These are phyloP conservation scores for Trichothecium sympodiale DNA, from an alignment of 2,329 filamentous ascomycete species.

Conservation along the genomic window DNA sequence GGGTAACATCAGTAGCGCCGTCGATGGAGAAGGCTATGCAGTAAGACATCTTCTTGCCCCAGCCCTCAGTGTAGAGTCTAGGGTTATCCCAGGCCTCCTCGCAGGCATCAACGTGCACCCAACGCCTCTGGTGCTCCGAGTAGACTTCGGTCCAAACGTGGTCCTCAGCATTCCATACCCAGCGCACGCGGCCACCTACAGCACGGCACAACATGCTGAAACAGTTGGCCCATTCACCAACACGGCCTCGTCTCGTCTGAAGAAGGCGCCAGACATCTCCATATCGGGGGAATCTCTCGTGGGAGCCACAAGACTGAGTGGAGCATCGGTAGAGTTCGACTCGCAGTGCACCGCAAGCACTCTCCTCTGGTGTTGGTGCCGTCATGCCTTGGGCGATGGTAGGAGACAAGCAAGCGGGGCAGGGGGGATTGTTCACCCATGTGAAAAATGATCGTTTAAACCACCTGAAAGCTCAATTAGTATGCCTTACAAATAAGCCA, in stretches of 20 bases:
- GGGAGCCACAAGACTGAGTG: constrained; percentile 59
- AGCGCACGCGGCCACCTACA: constrained; percentile 79
- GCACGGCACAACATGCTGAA: constrained; percentile 97
- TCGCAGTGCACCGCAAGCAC: constrained; percentile 71
- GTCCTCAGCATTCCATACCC: constrained; percentile 98
- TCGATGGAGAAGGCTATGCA: constrained; percentile 95
- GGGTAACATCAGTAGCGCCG: constrained; percentile 56
- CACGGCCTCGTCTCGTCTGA: constrained; percentile 74
- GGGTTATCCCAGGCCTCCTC: constrained; percentile 95
- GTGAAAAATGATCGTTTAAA: constrained; percentile 92
- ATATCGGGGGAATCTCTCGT: constrained; percentile 87
- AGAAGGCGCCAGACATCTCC: constrained; percentile 90
- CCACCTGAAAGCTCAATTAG: constrained; percentile 41
- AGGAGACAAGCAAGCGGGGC: constrained; percentile 68
- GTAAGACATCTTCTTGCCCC: constrained; percentile 94
- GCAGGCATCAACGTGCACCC: constrained; percentile 94
- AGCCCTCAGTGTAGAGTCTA: constrained; percentile 83
- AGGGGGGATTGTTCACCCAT: constrained; percentile 93
- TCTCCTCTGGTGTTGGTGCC: constrained; percentile 77
- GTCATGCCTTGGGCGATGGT: constrained; percentile 78
- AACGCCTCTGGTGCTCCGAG: constrained; percentile 83
- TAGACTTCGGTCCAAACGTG: constrained; percentile 98
- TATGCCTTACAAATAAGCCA: background rate
- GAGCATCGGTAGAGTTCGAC: constrained; percentile 91
- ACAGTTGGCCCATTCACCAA: constrained; percentile 96